Evolutionary conservation across 1,139 yeast genomes (phyloP).

Genomic region (Waltiozyma sp.): DNA sequence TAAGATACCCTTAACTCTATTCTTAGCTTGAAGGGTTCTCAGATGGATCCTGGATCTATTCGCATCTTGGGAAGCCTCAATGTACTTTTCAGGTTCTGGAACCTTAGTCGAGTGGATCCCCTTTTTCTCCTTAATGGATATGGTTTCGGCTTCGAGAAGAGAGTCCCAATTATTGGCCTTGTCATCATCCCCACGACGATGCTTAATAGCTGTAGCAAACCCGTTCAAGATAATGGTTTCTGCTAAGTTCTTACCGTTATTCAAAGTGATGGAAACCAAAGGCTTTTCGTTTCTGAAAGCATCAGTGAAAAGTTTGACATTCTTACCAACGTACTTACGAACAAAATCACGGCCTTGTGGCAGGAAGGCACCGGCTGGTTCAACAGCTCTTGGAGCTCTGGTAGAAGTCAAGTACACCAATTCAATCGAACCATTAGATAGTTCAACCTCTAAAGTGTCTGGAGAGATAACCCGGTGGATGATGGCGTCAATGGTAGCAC

Average conservation of each 20-base stretch:
- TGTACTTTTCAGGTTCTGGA: conserved; percentile 49
- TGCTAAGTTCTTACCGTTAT: conserved; percentile 49
- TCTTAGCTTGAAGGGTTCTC: conserved; percentile 58
- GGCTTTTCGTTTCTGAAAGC: conserved; percentile 58
- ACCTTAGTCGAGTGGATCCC: conserved; percentile 57
- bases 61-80: conserved; percentile 70
- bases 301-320: conserved; percentile 48
- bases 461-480: conserved; percentile 55
- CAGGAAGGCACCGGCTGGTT: conserved; percentile 6
- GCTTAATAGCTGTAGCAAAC: conserved; percentile 68
- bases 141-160: conserved; percentile 58
- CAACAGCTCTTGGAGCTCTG: conserved; percentile 26
- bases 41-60: conserved; percentile 67
- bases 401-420: conserved; percentile 68
- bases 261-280: conserved; percentile 41
- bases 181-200: conserved; percentile 63
- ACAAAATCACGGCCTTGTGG: conserved; percentile 9
- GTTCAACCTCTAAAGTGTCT: conserved; percentile 49
- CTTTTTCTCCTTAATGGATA: conserved; percentile 41
- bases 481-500: conserved; percentile 41
- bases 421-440: conserved; percentile 36
- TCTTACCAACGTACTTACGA: conserved; percentile 12
- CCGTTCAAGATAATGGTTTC: conserved; percentile 54
- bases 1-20: conserved; percentile 54
- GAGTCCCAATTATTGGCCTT: conserved; percentile 73